Conservation (phyloP, 371 early-diverging fungal species). For the Mucor velutinosus region DNA sequence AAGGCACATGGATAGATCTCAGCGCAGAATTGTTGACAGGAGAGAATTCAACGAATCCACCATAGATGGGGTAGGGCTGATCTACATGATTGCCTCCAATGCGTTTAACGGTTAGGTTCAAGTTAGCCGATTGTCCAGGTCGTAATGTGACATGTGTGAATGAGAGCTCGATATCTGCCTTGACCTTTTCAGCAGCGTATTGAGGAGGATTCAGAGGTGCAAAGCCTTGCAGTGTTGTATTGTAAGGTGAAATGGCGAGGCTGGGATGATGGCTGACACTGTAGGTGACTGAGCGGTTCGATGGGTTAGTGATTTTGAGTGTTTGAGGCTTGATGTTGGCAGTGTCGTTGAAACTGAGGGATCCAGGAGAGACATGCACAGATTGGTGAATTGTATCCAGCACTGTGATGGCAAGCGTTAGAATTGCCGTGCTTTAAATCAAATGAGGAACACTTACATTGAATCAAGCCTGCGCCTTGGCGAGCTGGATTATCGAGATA, state of each 20-base stretch:
- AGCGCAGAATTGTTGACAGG: constrained; percentile 13
- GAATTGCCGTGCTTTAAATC: no score
- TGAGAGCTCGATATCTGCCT: constrained; percentile 39
- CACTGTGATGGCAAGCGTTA: constrained; percentile 23
- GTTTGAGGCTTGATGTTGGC: constrained; percentile 27
- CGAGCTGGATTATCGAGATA: constrained; percentile 42
- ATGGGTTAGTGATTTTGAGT: constrained; percentile 54
- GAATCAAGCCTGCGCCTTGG: constrained; percentile 81
- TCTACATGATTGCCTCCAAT: constrained; percentile 2
- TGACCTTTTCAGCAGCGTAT: constrained; percentile 17
- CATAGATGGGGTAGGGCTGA: constrained; percentile 40
- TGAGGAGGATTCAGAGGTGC: constrained; percentile 31
- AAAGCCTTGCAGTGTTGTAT: constrained; percentile 25
- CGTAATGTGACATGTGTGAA: constrained; percentile 28
- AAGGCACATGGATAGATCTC: constrained; percentile 50
- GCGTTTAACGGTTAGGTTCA: constrained; percentile 12
- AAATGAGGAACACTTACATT: constrained; percentile 37
- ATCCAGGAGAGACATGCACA: constrained; percentile 63
- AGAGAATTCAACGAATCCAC: constrained; percentile 39
- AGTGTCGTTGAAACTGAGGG: constrained; percentile 74
- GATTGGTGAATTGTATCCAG: constrained; percentile 58
- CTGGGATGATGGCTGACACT: constrained; percentile 32
- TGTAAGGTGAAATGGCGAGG: constrained; percentile 44
- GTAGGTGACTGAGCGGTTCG: constrained; percentile 51
- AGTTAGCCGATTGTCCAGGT: constrained; percentile 40